Base-by-base conservation (phyloP, 768 basidiomycete genomes). In the Termitomyces titanicus region DNA sequence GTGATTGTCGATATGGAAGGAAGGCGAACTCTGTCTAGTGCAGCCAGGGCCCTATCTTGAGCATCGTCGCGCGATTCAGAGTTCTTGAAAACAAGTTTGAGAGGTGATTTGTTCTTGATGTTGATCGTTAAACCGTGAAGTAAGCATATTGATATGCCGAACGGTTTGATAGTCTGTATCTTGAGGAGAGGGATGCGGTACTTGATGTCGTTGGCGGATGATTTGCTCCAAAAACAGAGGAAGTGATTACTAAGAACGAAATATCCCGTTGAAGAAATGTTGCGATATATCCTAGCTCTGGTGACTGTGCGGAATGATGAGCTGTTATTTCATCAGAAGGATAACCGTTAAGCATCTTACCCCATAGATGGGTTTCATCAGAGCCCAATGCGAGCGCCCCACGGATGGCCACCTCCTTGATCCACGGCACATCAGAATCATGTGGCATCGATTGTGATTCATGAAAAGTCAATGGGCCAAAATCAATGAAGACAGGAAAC, bases 31-130 rank as follows among this genome's bases (percentile, higher is more conserved):
- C 64, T 46, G 20, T 57, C 48, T 18, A 60, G 44, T 5, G 56
- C 56, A 17, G 45, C 54, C 10, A 71, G 69, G 52, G 80, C 67
- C 37, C 68, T 70, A 15, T 63, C 57, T 9, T 79, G 62, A 3
- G 74, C 79, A 53, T 83, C 75, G 50, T 81, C 77, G 22, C 84
- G 67, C 5, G 68, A 54, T 1, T 67, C 65, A 15, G 62, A 58
- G 1, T 68, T 70, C 61, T 71, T 74, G 66, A 86, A 85, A 22
- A 78, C 71, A 56, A 86, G 76, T n/a, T 67, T 68, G 24, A 83
- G 59, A 49, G 79, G 73, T 3, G 67, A 54, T 45, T 77, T 75
- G n/a, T 78, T 79, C 29, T 75, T 71, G 10, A 83, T 68, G 46
- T 75, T 68, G 11, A 85, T 59, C 6, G 70, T 61, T 47, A 84